Base-by-base conservation (phyloP, 129 eudicot species). In the Flaveria robusta region DNA sequence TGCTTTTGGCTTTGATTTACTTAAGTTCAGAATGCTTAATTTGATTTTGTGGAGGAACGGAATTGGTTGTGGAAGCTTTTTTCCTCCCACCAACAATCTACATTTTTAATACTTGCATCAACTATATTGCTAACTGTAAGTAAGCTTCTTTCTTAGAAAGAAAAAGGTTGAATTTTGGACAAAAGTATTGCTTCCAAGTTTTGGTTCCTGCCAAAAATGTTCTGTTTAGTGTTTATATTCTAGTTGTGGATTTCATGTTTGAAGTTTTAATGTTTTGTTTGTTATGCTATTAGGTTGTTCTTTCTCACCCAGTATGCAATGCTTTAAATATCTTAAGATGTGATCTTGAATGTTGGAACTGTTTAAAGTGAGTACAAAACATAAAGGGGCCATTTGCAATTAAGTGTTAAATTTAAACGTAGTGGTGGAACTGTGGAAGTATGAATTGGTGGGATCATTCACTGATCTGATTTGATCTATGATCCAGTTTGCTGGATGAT, bases 351-450 rank as follows among this genome's bases (percentile, higher is more conserved):
- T 34, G 51, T 70, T 16, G 29, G 27, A 37, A 47, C 29, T 29
- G 62, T 75, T 63, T 31, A 16, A 27, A 13, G 50, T 64, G 65
- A 63, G 71, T 46, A 26, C 63, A 46, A 75, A 75, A 46, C 72
- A 64, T 43, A 63, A 75, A 46, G 18, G 34, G 14, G 37, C 20
- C 52, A 50, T 18, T 49, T 19, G 50, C 50, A 23, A 65, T 64
- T 5, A 49, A 49, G 72, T 29, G 22, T 42, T n/a, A 45, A 27
- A 18, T 64, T 64, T 19, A 50, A 65, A 34, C 26, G 18, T 63
- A 46, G 70, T 11, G 45, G 47, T 64, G 79, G 47, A 75, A 60
- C 18, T 45, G 70, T 75, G 79, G 47, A 75, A 24, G 29, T 45
- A 9, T 68, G 42, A 68, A 70, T 43, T 3, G 54, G 56, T 34